Evolutionary conservation across 2,329 filamentous ascomycete genomes (phyloP), one percentile per base, ranked within the genome.

Genomic region (Colletotrichum cereale): DNA sequence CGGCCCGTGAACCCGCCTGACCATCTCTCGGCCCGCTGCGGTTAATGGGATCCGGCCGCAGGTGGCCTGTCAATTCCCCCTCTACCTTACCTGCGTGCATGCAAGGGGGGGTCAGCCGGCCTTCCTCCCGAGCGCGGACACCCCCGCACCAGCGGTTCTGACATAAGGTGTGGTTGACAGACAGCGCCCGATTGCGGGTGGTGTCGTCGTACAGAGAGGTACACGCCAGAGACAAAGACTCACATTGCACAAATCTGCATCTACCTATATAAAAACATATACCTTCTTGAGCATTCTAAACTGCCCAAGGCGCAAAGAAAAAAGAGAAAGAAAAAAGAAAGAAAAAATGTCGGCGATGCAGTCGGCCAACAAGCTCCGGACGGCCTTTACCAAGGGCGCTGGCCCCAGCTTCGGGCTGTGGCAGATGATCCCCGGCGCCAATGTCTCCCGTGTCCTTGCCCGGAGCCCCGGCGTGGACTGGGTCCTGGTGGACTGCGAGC

Each of bases 371-470:
- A 82, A 81, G 66, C 77, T 90, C 72, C 85, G 83, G 76, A 82
- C 82, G 67, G 83, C 83, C n/a, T 85, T 90, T 71, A 76, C 79
- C 31, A 82, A 85, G 73, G 84, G 82, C 62, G 83, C 80, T 62
- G 79, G 81, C 31, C 81, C 86, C 7, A 85, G 87, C 60, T 82
- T 90, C 74, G 89, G 89, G 4, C 83, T 87, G 64, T 91, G 89
- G 89, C 89, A 91, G 80, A 90, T 90, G 84, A 80, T 91, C 65
- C 89, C 89, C 0, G 88, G 89, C 0, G 83, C 85, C 55, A 90
- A 91, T 73, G 81, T 91, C 16, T 89, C 89, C 6, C 84, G 89
- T 64, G 79, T 86, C 24, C 82, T 93, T 58, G 90, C 91, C 2
- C 83, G 89, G 66, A 86, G 86, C 3, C 81, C 86, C 1, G 91